Conservation (phyloP, 805 yeast species). For the Starmerella kuoi region DNA sequence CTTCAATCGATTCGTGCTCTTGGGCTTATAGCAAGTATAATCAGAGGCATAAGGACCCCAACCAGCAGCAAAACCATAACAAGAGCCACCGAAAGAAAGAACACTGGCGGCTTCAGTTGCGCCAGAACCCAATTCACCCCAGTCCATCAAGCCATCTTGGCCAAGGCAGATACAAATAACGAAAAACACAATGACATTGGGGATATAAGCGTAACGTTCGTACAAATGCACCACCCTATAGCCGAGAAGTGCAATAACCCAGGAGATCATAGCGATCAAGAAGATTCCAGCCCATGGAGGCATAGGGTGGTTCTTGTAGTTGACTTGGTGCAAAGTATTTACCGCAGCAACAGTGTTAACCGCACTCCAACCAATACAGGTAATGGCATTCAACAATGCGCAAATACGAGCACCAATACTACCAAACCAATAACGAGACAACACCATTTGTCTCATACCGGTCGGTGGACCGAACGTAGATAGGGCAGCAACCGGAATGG, state of each 20-base stretch:
- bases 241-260: conserved; percentile 70
- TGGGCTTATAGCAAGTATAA: conserved; percentile 78
- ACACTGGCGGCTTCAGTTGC: conserved; percentile 60
- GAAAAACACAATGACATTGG: conserved; percentile 58
- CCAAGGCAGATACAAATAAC: conserved; percentile 69
- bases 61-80: conserved; percentile 84
- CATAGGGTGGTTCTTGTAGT: conserved; percentile 37
- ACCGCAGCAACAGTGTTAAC: conserved; percentile 86
- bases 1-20: conserved; percentile 43
- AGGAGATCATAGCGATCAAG: conserved; percentile 51
- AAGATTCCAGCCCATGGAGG: conserved; percentile 92
- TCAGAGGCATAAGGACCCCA: conserved; percentile 92
- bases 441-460: conserved; percentile 79
- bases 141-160: conserved; percentile 45
- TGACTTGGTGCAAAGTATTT: conserved; percentile 65
- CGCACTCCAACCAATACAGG: conserved; percentile 94
- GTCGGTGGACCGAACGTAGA: conserved; percentile 72
- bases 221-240: conserved; percentile 66
- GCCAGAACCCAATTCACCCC: conserved; percentile 47
- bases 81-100: conserved; percentile 67
- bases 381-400: conserved; percentile 62
- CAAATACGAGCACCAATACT: conserved; percentile 62
- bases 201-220: conserved; percentile 84
- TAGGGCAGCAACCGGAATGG: conserved; percentile 67
- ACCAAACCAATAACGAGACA: conserved; percentile 70